Conservation (phyloP, 164 flowering plant species). For the Litsea cubeba region DNA sequence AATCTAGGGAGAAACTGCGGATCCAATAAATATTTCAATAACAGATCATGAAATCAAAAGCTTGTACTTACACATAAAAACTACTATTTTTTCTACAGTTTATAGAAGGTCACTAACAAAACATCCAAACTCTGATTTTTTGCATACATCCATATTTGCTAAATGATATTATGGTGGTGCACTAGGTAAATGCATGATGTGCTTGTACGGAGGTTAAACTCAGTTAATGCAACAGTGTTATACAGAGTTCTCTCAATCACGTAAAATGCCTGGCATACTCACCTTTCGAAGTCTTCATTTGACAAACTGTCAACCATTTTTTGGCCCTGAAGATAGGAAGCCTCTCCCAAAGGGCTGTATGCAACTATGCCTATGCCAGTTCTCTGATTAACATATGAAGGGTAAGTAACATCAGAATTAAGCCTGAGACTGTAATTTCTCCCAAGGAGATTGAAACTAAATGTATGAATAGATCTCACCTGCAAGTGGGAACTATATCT, state of each 20-base stretch:
- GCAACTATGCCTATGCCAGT: slow-evolving; percentile 61
- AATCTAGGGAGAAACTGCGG: slow-evolving; percentile 30
- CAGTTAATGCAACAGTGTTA: too few species aligned
- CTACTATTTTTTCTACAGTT: too few species aligned
- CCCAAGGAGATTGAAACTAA: not conserved
- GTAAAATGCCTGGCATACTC: too few species aligned
- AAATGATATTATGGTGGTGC: not conserved
- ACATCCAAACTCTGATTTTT: too few species aligned
- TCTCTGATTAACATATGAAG: slow-evolving; percentile 10
- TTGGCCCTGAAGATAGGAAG: slow-evolving; percentile 47
- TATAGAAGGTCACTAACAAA: too few species aligned
- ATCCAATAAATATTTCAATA: not conserved
- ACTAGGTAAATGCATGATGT: slow-evolving; percentile 31
- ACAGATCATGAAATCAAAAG: not conserved
- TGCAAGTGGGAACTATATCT: slow-evolving; percentile 24
- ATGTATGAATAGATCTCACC: slow-evolving; percentile 6
- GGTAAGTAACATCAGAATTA: not conserved
- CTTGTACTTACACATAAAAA: too few species aligned
- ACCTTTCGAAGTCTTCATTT: slow-evolving; percentile 19
- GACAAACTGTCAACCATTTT: slow-evolving; percentile 32
- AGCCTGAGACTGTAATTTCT: too few species aligned
- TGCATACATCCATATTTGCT: too few species aligned
- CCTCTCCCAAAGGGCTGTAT: slow-evolving; percentile 57
- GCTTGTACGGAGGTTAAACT: too few species aligned
- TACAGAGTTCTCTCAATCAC: too few species aligned